Conservation (phyloP, 73 alveolate species). For the Uronychia binucleata region DNA sequence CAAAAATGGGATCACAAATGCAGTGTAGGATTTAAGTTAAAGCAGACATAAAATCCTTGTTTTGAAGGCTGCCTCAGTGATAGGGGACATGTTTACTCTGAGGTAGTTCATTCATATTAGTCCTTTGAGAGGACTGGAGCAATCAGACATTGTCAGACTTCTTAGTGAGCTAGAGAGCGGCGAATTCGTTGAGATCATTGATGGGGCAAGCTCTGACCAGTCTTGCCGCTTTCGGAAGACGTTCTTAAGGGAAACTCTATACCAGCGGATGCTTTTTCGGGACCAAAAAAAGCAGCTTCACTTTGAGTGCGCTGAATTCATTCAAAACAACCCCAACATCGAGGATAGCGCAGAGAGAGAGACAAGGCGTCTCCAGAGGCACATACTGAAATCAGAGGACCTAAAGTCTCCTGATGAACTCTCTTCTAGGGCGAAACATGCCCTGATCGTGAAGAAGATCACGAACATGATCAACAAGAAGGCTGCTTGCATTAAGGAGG, state of each 20-base stretch:
- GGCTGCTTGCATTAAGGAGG: constrained; percentile 36
- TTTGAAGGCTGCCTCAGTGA: constrained; percentile 61
- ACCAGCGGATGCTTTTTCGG: constrained; percentile 50
- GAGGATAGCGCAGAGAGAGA: constrained; percentile 57
- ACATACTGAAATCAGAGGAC: constrained; percentile 60
- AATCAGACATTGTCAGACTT: constrained; percentile 16
- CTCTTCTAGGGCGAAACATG: constrained; percentile 55
- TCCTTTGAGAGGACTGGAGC: constrained; percentile 50
- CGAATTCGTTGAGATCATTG: constrained; percentile 63
- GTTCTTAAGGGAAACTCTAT: constrained; percentile 61
- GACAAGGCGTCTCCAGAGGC: constrained; percentile 38
- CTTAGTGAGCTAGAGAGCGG: constrained; percentile 37
- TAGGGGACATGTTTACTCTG: constrained; percentile 62
- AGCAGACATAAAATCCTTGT: constrained; percentile 45
- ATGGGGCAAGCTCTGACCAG: constrained; percentile 52
- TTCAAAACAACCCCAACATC: constrained; percentile 54
- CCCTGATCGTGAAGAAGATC: constrained; percentile 47
- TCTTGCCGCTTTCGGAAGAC: constrained; percentile 50
- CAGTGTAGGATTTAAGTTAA: constrained; percentile 4
- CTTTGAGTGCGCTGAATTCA: constrained; percentile 34
- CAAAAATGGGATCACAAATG: constrained; percentile 34
- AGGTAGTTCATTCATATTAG: constrained; percentile 25
- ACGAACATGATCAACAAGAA: constrained; percentile 41
- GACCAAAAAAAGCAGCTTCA: constrained; percentile 62
- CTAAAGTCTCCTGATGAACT: constrained; percentile 37